Evolutionary conservation across 2,329 filamentous ascomycete genomes (phyloP), one percentile per base, ranked within the genome.

Genomic region (Cordyceps militaris): DNA sequence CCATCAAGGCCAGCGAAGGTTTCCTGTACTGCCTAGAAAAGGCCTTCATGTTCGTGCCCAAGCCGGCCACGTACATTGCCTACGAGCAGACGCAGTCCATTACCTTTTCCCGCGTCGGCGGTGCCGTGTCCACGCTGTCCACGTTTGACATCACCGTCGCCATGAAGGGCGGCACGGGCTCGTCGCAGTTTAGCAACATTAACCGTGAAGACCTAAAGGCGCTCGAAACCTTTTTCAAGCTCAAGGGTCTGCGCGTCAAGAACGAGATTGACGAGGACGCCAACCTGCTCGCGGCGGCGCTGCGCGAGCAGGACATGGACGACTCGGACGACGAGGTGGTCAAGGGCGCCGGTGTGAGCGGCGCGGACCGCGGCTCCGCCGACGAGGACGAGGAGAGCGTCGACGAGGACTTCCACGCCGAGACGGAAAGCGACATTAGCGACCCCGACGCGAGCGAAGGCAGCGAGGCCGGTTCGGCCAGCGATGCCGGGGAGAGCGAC

Each of bases 1-100:
- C 92, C n/a, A 97, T 99, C 83, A 99, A 99, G 76, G 95, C 95
- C 56, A 97, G 95, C 72, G 94, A 99, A 76, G 94, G 95, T 60
- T 92, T 96, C 69, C 79, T 99, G 52, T 99, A 96, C 82, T 97
- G 92, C 71, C 77, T 99, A 64, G 94, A 99, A 74, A 97, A 97
- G 76, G 93, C 92, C 8, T 96, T 99, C 73, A 95, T 99, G 84
- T 99, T 99, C 71, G 94, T 99, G 16, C 94, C 94, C 32, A 99
- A 99, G 76, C 94, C 94, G 1, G 92, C 94, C 16, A 97, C 93
- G 1, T 99, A 97, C 75, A 93, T 99, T 60, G 88, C 90, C 60
- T 95, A 96, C 74, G 94, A 99, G 67, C 90, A 96, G 68, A 89
- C 95, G 36, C 83, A 89, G 53, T 89, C 88, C 52, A 88, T 99